Evolutionary conservation across 257 asterid species (phyloP).

Genomic region (Cinchona pubescens): DNA sequence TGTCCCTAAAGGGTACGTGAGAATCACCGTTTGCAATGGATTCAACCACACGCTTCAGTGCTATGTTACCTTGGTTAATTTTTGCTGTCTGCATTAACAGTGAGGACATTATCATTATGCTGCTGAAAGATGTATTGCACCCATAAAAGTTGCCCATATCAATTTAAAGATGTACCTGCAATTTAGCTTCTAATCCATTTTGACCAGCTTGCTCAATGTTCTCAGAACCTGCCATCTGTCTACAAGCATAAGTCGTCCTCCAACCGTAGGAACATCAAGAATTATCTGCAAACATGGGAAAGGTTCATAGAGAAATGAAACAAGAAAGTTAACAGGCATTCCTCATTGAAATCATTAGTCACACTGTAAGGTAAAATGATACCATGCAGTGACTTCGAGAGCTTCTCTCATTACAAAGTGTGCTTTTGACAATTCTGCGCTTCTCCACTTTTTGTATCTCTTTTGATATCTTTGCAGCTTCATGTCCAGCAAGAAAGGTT

Average conservation of each 20-base stretch:
- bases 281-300: conserved; percentile 46
- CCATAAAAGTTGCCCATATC: background rate
- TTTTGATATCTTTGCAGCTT: conserved; percentile 82
- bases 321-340: background rate
- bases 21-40: conserved; percentile 96
- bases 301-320: background rate
- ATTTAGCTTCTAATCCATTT: conserved; percentile 79
- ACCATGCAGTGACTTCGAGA: conserved; percentile 99
- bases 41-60: conserved; percentile 88
- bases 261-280: conserved; percentile 94
- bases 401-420: conserved; percentile 89
- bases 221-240: conserved; percentile 99
- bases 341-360: no score
- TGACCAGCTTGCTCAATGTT: conserved; percentile 98
- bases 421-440: conserved; percentile 83
- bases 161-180: conserved; percentile 54
- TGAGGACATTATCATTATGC: conserved; percentile 5
- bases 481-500: conserved; percentile 76
- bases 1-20: conserved; percentile 95
- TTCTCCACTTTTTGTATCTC: conserved; percentile 96
- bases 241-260: conserved; percentile 92
- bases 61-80: conserved; percentile 89
- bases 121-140: no score
- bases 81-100: conserved; percentile 66
- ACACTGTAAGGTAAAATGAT: conserved; percentile 5